Conservation (phyloP, 2,329 filamentous ascomycete species). For the Penicillium nordicum region DNA sequence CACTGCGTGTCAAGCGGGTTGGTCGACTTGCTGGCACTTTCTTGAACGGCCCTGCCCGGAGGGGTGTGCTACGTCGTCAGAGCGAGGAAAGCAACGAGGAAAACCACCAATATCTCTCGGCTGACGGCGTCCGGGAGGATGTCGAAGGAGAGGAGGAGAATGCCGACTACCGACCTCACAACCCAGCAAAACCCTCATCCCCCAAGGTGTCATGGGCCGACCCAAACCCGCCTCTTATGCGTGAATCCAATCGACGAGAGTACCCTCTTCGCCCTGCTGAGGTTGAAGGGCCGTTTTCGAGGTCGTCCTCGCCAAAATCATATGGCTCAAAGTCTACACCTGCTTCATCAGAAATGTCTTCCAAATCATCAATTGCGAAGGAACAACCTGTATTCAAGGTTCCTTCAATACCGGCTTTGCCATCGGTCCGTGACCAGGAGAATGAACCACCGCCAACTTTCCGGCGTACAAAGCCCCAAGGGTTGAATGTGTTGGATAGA, state of each 20-base stretch:
- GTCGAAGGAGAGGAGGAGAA: conserved; percentile 29
- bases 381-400: conserved; percentile 58
- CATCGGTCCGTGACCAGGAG: conserved; percentile 73
- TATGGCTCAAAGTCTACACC: conserved; percentile 40
- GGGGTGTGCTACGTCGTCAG: conserved; percentile 60
- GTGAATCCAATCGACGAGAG: conserved; percentile 23
- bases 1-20: conserved; percentile 72
- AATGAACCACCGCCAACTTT: conserved; percentile 73
- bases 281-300: conserved; percentile 32
- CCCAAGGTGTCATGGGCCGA: conserved; percentile 40
- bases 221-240: conserved; percentile 27
- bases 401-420: conserved; percentile 55
- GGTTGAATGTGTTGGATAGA: conserved; percentile 55
- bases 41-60: conserved; percentile 72
- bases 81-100: conserved; percentile 62
- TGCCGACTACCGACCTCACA: conserved; percentile 25
- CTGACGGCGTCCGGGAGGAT: conserved; percentile 28
- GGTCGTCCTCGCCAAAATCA: conserved; percentile 35
- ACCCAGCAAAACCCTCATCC: conserved; percentile 27
- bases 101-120: conserved; percentile 25
- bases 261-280: conserved; percentile 19
- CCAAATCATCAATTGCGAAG: conserved; percentile 40
- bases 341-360: conserved; percentile 42
- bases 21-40: conserved; percentile 74
- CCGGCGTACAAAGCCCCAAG: conserved; percentile 58